phyloP scores from a whole-genome alignment of 805 yeast genomes.

The Barnettozyma wickerhamii region DNA sequence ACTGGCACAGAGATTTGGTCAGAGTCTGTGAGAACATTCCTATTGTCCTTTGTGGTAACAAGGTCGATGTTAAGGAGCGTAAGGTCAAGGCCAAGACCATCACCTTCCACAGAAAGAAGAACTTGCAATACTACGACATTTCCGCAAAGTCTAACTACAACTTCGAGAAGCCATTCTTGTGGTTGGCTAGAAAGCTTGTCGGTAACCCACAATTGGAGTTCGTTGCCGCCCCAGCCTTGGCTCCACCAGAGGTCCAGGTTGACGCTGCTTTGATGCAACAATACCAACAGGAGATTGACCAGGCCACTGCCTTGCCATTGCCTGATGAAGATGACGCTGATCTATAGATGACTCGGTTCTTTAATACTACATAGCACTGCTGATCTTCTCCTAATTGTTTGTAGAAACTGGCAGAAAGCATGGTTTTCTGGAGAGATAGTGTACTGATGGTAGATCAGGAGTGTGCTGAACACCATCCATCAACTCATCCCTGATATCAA shows the following conservation, averaged over 20 bases:
- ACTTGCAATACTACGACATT: slow-evolving; percentile 98
- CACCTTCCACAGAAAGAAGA: slow-evolving; percentile 99
- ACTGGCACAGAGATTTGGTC: slow-evolving; percentile 99
- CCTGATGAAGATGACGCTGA: slow-evolving; percentile 99
- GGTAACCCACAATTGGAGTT: slow-evolving; percentile 98
- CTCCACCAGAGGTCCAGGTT: slow-evolving; percentile 99
- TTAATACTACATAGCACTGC: background rate
- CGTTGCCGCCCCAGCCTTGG: slow-evolving; percentile 98
- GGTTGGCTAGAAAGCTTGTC: slow-evolving; percentile 99
- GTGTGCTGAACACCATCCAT: too few relatives aligned
- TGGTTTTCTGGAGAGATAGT: too few relatives aligned
- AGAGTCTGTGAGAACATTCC: slow-evolving; percentile 99
- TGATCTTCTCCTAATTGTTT: background rate
- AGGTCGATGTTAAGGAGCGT: slow-evolving; percentile 99
- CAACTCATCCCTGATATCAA: too few relatives aligned
- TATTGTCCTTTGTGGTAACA: slow-evolving; percentile 98
- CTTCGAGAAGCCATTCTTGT: slow-evolving; percentile 99
- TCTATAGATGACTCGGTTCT: slow-evolving; percentile 46
- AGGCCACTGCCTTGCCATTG: slow-evolving; percentile 98
- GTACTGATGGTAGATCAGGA: too few relatives aligned
- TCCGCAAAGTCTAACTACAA: slow-evolving; percentile 99
- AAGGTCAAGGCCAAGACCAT: slow-evolving; percentile 99
- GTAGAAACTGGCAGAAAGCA: background rate
- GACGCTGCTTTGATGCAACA: slow-evolving; percentile 95
- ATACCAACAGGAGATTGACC: slow-evolving; percentile 99